phyloP scores from a whole-genome alignment of 352 stramenopile genomes.

The Globisporangium spinosum region DNA sequence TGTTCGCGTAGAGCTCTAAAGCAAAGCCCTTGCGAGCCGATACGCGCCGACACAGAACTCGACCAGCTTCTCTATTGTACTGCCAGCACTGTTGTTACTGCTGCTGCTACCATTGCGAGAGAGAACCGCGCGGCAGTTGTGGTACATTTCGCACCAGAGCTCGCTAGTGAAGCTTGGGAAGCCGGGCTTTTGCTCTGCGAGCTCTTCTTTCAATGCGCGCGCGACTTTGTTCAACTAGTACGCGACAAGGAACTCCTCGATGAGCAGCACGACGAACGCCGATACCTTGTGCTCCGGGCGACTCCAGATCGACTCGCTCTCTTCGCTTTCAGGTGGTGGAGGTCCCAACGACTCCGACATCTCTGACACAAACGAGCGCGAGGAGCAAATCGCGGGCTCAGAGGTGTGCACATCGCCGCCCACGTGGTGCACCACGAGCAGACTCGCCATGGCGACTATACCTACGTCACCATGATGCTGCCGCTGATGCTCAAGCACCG shows the following conservation, averaged over 20 bases:
- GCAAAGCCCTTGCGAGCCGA: conserved; percentile 26
- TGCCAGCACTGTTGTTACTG: conserved; percentile 1
- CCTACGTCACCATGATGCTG: background rate
- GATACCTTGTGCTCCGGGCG: conserved; percentile 13
- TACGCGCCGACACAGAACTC: conserved; percentile 36
- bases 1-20: conserved; percentile 24
- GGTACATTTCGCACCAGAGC: conserved; percentile 63
- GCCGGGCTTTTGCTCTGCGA: conserved; percentile 26
- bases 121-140: conserved; percentile 39
- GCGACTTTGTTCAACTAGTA: conserved; percentile 35
- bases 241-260: conserved; percentile 56
- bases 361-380: conserved; percentile 4
- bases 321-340: background rate
- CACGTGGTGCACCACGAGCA: background rate
- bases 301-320: conserved; percentile 9
- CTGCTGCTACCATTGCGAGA: conserved; percentile 12
- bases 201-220: conserved; percentile 33
- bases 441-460: no score
- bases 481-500: background rate
- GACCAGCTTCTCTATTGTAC: conserved; percentile 50
- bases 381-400: background rate
- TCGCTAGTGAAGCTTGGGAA: conserved; percentile 19
- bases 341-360: background rate
- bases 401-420: background rate
- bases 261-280: conserved; percentile 45